Base-by-base conservation (phyloP, 805 yeast genomes). In the Cyberlindnera americana region DNA sequence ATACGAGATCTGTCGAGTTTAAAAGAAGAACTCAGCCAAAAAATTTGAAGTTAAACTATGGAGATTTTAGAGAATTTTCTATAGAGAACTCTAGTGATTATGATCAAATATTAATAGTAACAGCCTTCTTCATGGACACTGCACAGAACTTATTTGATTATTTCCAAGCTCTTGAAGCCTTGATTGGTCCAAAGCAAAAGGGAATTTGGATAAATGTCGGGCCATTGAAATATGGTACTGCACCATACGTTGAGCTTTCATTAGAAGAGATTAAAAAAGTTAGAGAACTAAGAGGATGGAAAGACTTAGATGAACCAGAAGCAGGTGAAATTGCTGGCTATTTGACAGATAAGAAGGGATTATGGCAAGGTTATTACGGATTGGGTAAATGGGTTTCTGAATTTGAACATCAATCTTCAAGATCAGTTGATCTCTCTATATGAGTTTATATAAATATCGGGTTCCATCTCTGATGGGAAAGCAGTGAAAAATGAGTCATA, bases 201-300 rank as follows among this genome's bases (percentile, higher is more conserved):
- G 81, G 86, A 0, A 67, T 72, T 29, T 91, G 98, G 98, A 77
- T 91, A 47, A 91, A 93, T 57, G 70, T 80, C 12, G 99, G 99
- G 0, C 99, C 99, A 0, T 67, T 93, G 45, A 84, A 90, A 59
- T 91, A 93, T 67, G 97, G 97, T 1, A 78, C 88, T 3, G 84
- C 89, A 38, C 80, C 96, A 34, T 69, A 74, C 56, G 77, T 81
- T 22, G 96, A 90, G 57, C 64, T 88, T 22, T 80, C 79, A 28
- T 66, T 75, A 12, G 81, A 82, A n/a, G 97, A 90, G 55, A 56
- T 90, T 35, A 59, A 62, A 12, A 48, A 56, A n/a, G 53, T 85
- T 13, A 64, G 90, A 25, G 49, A 58, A 17, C 33, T 62, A 4
- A 66, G 78, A 64, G 93, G 95, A 2, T 89, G 95, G 93, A 57